These are phyloP conservation scores for Colletotrichum sp. DNA, from an alignment of 2,329 filamentous ascomycete genomes.

Conservation along the genomic window DNA sequence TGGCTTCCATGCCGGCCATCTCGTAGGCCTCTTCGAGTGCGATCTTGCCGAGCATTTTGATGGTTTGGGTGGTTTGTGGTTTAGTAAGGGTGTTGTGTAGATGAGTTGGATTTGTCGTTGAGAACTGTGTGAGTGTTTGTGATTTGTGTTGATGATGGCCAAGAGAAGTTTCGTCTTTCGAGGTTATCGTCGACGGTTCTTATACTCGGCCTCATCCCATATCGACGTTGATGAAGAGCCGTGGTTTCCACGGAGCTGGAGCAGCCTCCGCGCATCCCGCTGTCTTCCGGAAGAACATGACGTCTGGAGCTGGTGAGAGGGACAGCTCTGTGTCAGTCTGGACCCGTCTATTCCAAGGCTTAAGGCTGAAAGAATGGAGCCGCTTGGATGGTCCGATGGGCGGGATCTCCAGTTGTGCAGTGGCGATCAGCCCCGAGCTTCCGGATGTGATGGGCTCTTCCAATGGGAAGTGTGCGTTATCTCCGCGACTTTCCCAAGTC, in stretches of 20 bases:
- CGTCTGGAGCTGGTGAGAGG: background rate
- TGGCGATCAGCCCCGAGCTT: background rate
- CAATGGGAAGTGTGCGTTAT: background rate
- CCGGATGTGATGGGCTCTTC: background rate
- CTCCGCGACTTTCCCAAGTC: background rate
- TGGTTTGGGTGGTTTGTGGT: background rate
- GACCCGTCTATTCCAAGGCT: background rate
- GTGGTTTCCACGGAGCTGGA: background rate
- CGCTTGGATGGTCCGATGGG: background rate
- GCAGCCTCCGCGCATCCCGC: background rate
- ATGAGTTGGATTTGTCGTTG: background rate
- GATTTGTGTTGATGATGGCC: background rate
- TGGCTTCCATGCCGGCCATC: conserved; percentile 62
- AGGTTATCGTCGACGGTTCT: background rate
- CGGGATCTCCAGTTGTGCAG: background rate
- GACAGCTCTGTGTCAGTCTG: background rate
- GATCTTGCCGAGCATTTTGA: conserved; percentile 62
- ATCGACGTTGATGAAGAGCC: background rate
- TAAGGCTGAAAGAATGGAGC: background rate
- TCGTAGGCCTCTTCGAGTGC: conserved; percentile 68
- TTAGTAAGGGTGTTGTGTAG: background rate
- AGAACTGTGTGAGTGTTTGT: background rate
- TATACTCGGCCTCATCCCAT: background rate
- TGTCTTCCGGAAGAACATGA: background rate
- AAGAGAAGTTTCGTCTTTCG: background rate